phyloP scores from a whole-genome alignment of 2,329 filamentous ascomycete species.

The Lachnellula arida region DNA sequence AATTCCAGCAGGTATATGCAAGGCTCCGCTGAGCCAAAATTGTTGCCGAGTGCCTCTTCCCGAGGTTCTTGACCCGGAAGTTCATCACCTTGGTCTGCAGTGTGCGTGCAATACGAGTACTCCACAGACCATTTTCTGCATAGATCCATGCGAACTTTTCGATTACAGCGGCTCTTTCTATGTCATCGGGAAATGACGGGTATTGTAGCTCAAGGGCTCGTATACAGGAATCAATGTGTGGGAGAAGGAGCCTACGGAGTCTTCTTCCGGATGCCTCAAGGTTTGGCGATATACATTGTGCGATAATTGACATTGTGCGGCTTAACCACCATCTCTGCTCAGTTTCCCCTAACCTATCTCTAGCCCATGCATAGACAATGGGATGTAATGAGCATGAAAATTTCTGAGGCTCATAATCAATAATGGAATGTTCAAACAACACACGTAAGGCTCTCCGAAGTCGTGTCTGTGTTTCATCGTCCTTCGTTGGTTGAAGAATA shows the following conservation, averaged over 20 bases:
- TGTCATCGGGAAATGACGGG: constrained; percentile 8
- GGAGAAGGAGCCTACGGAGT: constrained; percentile 22
- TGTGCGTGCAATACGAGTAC: constrained; percentile 16
- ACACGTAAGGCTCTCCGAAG: constrained; percentile 20
- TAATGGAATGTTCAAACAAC: constrained; percentile 22
- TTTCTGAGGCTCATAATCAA: constrained; percentile 8
- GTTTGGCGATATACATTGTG: constrained; percentile 7
- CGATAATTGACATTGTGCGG: constrained; percentile 1
- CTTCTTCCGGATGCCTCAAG: constrained; percentile 9
- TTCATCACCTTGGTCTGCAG: constrained; percentile 16
- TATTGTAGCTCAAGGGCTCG: not conserved
- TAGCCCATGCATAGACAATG: constrained; percentile 33
- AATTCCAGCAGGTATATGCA: constrained; percentile 7
- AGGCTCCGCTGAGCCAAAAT: not conserved
- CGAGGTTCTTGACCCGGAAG: constrained; percentile 6
- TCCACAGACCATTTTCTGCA: constrained; percentile 29
- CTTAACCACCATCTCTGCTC: not conserved
- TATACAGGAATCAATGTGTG: constrained; percentile 7
- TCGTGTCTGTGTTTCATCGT: constrained; percentile 20
- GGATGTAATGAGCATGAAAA: constrained; percentile 26
- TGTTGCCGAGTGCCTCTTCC: not conserved
- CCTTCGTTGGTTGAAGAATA: constrained; percentile 16
- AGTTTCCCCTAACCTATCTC: constrained; percentile 22
- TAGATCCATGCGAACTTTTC: constrained; percentile 27
- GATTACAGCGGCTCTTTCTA: constrained; percentile 16